Evolutionary conservation across 2,329 filamentous ascomycete genomes (phyloP).

Genomic region (Beauveria australis): DNA sequence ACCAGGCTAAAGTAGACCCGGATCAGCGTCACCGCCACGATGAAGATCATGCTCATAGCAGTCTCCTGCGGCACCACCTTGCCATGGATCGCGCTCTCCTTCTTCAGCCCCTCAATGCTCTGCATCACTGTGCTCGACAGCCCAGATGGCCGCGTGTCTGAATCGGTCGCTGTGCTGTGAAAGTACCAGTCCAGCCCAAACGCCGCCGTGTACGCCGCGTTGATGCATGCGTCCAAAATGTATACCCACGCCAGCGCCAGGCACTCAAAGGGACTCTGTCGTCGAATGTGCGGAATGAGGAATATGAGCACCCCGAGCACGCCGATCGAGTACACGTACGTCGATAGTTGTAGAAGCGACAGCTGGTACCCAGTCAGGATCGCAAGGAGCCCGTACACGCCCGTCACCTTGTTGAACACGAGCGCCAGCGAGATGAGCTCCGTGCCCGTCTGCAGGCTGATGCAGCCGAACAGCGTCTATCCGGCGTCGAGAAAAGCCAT

Average conservation of each 20-base stretch:
- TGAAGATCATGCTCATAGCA: constrained; percentile 69
- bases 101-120: constrained; percentile 26
- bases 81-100: constrained; percentile 26
- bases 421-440: constrained; percentile 77
- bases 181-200: constrained; percentile 86
- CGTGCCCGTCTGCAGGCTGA: constrained; percentile 78
- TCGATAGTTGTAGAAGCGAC: constrained; percentile 74
- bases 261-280: constrained; percentile 69
- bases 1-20: constrained; percentile 78
- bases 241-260: constrained; percentile 81
- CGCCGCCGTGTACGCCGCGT: constrained; percentile 69
- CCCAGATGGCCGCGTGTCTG: constrained; percentile 12
- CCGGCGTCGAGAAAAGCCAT: constrained; percentile 7
- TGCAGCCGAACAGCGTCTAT: constrained; percentile 76
- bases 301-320: constrained; percentile 60
- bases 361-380: constrained; percentile 80
- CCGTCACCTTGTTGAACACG: constrained; percentile 86
- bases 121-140: constrained; percentile 21
- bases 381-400: constrained; percentile 82
- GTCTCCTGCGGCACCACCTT: constrained; percentile 45
- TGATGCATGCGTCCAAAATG: constrained; percentile 71
- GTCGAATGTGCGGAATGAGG: constrained; percentile 72
- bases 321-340: constrained; percentile 80
- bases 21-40: constrained; percentile 64
- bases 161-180: constrained; percentile 46